Evolutionary conservation across 1,139 yeast genomes (phyloP).

Genomic region (Yamadazyma kanchanaburiensis): DNA sequence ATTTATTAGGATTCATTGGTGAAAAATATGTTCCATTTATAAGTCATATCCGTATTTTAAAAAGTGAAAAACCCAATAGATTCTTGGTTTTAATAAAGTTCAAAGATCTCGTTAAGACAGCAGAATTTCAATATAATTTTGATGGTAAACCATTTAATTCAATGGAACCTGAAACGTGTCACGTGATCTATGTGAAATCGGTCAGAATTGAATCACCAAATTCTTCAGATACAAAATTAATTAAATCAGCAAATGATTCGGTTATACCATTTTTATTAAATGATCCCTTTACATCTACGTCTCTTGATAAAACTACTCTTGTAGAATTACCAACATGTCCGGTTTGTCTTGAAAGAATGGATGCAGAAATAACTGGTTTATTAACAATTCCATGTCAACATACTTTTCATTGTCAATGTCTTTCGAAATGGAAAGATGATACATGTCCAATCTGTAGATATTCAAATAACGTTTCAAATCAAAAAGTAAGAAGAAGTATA

Average conservation of each 20-base stretch:
- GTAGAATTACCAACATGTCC: slow-evolving; percentile 90
- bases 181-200: slow-evolving; percentile 66
- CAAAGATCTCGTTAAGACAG: slow-evolving; percentile 51
- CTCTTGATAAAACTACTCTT: slow-evolving; percentile 4
- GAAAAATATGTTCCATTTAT: slow-evolving; percentile 52
- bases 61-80: slow-evolving; percentile 65
- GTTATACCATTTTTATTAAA: slow-evolving; percentile 63
- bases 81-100: slow-evolving; percentile 80
- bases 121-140: slow-evolving; percentile 58
- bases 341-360: slow-evolving; percentile 89
- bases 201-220: slow-evolving; percentile 29
- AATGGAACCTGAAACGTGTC: slow-evolving; percentile 88
- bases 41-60: slow-evolving; percentile 70
- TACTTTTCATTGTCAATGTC: slow-evolving; percentile 87
- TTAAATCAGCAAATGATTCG: slow-evolving; percentile 22
- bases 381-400: slow-evolving; percentile 91
- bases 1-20: slow-evolving; percentile 76
- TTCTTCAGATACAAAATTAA: slow-evolving; percentile 8
- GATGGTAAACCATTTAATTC: slow-evolving; percentile 79
- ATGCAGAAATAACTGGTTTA: slow-evolving; percentile 74
- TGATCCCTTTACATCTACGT: slow-evolving; percentile 62
- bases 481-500: slow-evolving; percentile 31
- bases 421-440: slow-evolving; percentile 87
- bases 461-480: slow-evolving; percentile 47
- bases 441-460: slow-evolving; percentile 91